Evolutionary conservation across 2,329 filamentous ascomycete genomes (phyloP), one percentile per base, ranked within the genome.

Genomic region (Fonsecaea pedrosoi): DNA sequence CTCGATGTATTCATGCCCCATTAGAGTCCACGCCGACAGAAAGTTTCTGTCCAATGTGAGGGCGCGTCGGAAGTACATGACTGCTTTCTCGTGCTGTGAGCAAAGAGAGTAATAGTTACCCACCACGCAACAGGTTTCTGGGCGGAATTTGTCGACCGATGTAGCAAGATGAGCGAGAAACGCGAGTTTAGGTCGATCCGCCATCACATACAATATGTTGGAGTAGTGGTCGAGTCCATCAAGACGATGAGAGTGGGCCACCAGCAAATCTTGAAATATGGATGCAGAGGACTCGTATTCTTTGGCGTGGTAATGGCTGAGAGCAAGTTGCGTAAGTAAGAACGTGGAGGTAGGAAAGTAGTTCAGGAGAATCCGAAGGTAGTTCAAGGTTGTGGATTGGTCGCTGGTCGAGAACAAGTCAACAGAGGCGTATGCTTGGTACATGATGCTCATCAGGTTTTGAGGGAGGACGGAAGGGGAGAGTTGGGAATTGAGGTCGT

Each of bases 1-100:
- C 78, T 99, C 95, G 62, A 98, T 93, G 73, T 97, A 99, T 78
- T 99, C 95, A 78, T 99, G 95, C 0, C 95, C 95, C 94, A 99
- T 98, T 0, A 99, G 84, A 0, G 95, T 99, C 95, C 95, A 99
- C 1, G 95, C 95, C 0, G 93, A 96, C 15, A 97, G 85, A 76
- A 95, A 99, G 32, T 89, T 90, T 9, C 94, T 89, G 76, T 99
- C 95, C 0, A 99, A 84, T 0, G 92, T 96, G 21, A 99, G 81
- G 0, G 95, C 95, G 25, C 95, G 90, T 3, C 95, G 90, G 82
- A 99, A 99, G 79, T 98, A 98, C 81, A 97, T 93, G 61, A 99
- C 94, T 0, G 95, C 94, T 77, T 99, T 99, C 77, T 99, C 95
- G 77, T 99, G 95, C 77, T 96, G 90, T 0, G 94, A 97, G 68